Evolutionary conservation across 2,329 filamentous ascomycete genomes (phyloP), one percentile per base, ranked within the genome.

Genomic region (Fusarium nelsonii): DNA sequence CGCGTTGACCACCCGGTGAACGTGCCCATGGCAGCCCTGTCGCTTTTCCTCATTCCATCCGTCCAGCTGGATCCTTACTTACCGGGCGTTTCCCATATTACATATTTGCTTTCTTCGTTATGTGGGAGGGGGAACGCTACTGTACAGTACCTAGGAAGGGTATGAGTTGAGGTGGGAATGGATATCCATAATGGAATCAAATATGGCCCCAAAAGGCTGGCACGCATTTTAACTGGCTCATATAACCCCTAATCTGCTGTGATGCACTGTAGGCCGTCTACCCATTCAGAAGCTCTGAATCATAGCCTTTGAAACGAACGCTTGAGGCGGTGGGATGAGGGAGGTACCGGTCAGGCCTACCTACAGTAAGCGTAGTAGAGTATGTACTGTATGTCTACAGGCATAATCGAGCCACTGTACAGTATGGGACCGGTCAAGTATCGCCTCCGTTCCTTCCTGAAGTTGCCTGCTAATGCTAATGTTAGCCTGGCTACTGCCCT

Each of bases 391-490:
- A 54, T 45, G 28, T 18, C 45, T 32, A 45, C 50, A 48, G 51
- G 52, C 43, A 61, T 32, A 10, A 40, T 48, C 40, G 26, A 33
- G 56, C 41, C 44, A 46, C 45, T 41, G 50, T 51, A 66, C 63
- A 65, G 55, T 69, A 15, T 41, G 20, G 40, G 49, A 23, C 51
- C 33, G 34, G 48, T 39, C 65, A 50, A 66, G 56, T 55, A 39
- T 63, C 57, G 66, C 69, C 68, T 58, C 64, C 67, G 71, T 69
- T 67, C 69, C 71, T 73, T 70, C 57, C 53, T 58, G 15, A 48
- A 33, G 45, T 48, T 48, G 46, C 32, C 46, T 50, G 33, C 46
- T 51, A 50, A 39, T 50, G 16, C 33, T 28, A 49, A 34, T 34
- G 30, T 49, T 49, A 51, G 48, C 33, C 46, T 49, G 16, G 44